These are phyloP conservation scores for Podospora didyma DNA, from an alignment of 495 filamentous ascomycete species.

Conservation along the genomic window DNA sequence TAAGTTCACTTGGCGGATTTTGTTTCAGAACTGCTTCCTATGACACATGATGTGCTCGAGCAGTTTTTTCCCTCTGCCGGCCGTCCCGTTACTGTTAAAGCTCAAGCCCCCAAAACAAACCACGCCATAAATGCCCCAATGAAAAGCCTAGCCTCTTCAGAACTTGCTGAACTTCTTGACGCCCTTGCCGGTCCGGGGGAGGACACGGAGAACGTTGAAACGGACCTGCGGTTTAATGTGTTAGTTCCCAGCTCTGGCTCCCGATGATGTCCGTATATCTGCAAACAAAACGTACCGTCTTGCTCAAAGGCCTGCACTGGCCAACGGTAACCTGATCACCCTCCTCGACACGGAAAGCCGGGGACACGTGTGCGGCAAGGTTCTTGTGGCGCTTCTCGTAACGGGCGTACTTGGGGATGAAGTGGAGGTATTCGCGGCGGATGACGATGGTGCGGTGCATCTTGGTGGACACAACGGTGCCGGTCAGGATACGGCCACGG, in stretches of 20 bases:
- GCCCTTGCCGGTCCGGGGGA: slow-evolving; percentile 91
- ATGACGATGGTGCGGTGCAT: slow-evolving; percentile 99
- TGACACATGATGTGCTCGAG: slow-evolving; percentile 39
- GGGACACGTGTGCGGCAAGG: slow-evolving; percentile 95
- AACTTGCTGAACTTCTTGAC: slow-evolving; percentile 99
- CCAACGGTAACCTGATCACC: slow-evolving; percentile 99
- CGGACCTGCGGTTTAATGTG: slow-evolving; percentile 62
- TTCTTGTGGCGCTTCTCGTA: slow-evolving; percentile 99
- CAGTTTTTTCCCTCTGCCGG: slow-evolving; percentile 39
- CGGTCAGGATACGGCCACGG: slow-evolving; percentile 99
- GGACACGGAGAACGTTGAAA: slow-evolving; percentile 98
- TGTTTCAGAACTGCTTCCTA: slow-evolving; percentile 46
- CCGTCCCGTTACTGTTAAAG: slow-evolving; percentile 46
- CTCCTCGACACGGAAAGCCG: slow-evolving; percentile 99
- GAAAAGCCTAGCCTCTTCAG: slow-evolving; percentile 53
- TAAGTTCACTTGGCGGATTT: slow-evolving; percentile 31
- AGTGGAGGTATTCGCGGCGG: slow-evolving; percentile 99
- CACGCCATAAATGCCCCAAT: slow-evolving; percentile 50
- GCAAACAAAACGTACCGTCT: slow-evolving; percentile 93
- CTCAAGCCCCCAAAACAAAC: slow-evolving; percentile 48
- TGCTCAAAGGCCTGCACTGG: slow-evolving; percentile 96
- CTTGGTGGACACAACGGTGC: slow-evolving; percentile 98
- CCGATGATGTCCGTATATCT: too few species aligned
- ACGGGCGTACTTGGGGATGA: slow-evolving; percentile 96
- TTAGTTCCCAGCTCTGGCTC: slow-evolving; percentile 10